Evolutionary conservation across 163 green algal species (phyloP), one percentile per base, ranked within the genome.

Genomic region (Prototheca cutis): DNA sequence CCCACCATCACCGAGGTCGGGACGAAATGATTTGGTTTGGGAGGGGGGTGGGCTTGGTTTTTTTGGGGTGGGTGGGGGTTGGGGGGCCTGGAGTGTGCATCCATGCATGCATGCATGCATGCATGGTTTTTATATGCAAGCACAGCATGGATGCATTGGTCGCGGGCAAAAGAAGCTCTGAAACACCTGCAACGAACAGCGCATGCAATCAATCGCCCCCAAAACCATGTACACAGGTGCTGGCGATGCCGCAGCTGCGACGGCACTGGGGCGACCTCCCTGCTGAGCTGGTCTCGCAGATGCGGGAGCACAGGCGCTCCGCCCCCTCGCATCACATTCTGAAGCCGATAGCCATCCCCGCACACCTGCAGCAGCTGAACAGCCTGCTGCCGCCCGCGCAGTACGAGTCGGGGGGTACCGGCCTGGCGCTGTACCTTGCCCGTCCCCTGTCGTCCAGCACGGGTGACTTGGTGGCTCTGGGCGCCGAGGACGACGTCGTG

Each of bases 341-440:
- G 10, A 32, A 33, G 49, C 49, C 49, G 21, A 56, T 56, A 32
- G 28, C 21, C 25, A 6, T 33, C 21, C 49, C 3, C 10, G 25
- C 27, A 24, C 10, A 56, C 13, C 49, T 56, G 27, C 23, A 6
- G 21, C 10, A 36, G 49, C 49, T 56, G 10, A 56, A 56, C 49
- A 13, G 5, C 13, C 21, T 32, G 13, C 49, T 56, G 21, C 49
- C 49, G 21, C 49, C 49, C 49, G 49, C 49, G 25, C 49, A 56
- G 49, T 56, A 56, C 18, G 49, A 33, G 5, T 18, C 13, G 4
- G 49, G 49, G 25, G 49, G n/a, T n/a, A n/a, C 18, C 13, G 49
- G 27, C 27, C 18, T 56, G 49, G 49, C 49, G 49, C n/a, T 39
- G 13, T 27, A 39, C 8, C 49, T 56, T 56, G 33, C 27, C 49